Base-by-base conservation (phyloP, 1,284 basidiomycete species). In the Pseudozyma sp. region DNA sequence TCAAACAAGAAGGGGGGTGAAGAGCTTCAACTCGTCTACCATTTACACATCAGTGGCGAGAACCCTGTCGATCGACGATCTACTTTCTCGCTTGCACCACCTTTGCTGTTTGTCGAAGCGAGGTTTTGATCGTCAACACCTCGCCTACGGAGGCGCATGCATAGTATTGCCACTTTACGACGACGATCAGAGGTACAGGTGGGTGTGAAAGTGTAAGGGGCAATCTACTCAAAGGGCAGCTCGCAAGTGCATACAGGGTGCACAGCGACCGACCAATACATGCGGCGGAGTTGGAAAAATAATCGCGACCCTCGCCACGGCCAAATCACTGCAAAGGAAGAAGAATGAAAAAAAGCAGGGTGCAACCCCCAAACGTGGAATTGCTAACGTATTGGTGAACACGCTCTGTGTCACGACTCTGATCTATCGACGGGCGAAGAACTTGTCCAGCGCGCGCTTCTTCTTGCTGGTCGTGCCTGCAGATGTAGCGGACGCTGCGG, bases 361-460 rank as follows among this genome's bases (percentile, higher is more conserved):
- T 54, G 59, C 59, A 53, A 47, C 42, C 59, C 65, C 50, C 48
- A 45, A 67, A 60, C n/a, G 10, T 16, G 7, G 9, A 14, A 37
- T 37, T 37, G 35, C 8, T 37, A 9, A 37, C 35, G 35, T 14
- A 37, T 37, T 10, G 35, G 14, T 37, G 8, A 14, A 14, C 8
- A 10, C 35, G 8, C 14, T 9, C 9, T 9, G 14, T 14, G 35
- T 37, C 35, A 14, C 35, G 14, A 37, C 35, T 37, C 35, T 37
- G 30, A n/a, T 19, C 35, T 45, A 68, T 24, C 66, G 66, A 51
- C 60, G 59, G 47, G 51, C 43, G 40, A 68, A 68, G 42, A 68
- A 68, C 50, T 68, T 63, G 31, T 68, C 66, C 31, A 68, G 52
- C 24, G 60, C 67, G 34, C 61, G 55, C 49, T 64, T 69, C 54